These are phyloP conservation scores for Raffaelea ambrosiae DNA, from an alignment of 2,329 filamentous ascomycete species.

Conservation along the genomic window DNA sequence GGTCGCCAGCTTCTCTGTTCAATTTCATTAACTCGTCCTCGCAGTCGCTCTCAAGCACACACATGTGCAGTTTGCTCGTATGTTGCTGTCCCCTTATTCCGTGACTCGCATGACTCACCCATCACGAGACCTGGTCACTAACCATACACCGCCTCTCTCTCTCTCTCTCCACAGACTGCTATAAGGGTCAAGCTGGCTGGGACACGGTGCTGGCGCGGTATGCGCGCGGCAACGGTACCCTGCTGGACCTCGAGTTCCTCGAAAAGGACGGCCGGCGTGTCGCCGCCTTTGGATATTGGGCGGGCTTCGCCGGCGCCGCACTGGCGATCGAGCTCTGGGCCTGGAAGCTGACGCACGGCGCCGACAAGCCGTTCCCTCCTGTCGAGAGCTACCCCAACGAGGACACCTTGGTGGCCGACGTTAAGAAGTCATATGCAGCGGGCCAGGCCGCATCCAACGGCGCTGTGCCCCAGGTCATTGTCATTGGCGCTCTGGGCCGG, in stretches of 20 bases:
- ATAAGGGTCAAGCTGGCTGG: conserved; percentile 73
- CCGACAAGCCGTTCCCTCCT: conserved; percentile 46
- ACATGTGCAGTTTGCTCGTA: conserved; percentile 52
- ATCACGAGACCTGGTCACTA: conserved; percentile 30
- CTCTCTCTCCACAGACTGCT: conserved; percentile 47
- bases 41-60: conserved; percentile 62
- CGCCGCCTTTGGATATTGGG: conserved; percentile 64
- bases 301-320: conserved; percentile 67
- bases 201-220: conserved; percentile 72
- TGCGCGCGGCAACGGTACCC: conserved; percentile 63
- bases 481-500: conserved; percentile 77
- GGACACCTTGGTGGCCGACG: conserved; percentile 60
- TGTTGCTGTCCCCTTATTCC: not conserved
- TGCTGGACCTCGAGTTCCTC: conserved; percentile 84
- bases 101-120: conserved; percentile 2
- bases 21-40: not conserved
- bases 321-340: conserved; percentile 75
- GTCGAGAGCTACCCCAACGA: conserved; percentile 67
- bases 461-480: conserved; percentile 61
- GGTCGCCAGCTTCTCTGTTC: no score
- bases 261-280: conserved; percentile 62
- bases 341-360: conserved; percentile 61
- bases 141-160: no score
- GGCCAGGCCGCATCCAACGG: conserved; percentile 51
- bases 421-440: conserved; percentile 61